Evolutionary conservation across 2,329 filamentous ascomycete genomes (phyloP).

Genomic region (Colletotrichum sp.): DNA sequence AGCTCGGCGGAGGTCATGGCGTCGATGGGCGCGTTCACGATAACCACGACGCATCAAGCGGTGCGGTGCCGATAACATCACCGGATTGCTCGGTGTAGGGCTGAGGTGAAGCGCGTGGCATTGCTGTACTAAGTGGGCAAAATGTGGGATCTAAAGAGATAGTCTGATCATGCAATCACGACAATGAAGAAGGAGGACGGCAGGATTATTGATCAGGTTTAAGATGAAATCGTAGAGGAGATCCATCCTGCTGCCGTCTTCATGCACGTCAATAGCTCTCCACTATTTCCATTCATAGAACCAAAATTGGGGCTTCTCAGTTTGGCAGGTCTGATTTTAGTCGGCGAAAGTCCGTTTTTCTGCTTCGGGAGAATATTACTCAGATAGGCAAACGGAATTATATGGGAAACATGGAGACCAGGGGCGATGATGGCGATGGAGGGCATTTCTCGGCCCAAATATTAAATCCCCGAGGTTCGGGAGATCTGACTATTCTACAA

Average conservation of each 20-base stretch:
- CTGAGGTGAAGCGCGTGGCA: background rate
- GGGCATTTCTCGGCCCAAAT: background rate
- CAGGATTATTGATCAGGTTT: background rate
- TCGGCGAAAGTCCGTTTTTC: background rate
- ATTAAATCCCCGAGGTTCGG: background rate
- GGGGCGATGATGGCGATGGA: background rate
- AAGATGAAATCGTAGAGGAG: background rate
- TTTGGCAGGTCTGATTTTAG: background rate
- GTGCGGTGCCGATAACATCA: background rate
- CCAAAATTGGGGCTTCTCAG: background rate
- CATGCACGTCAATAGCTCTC: background rate
- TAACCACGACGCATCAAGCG: background rate
- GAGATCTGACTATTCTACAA: background rate
- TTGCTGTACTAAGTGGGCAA: background rate
- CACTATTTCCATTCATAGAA: background rate
- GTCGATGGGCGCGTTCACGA: background rate
- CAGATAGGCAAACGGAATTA: background rate
- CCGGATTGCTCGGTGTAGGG: background rate
- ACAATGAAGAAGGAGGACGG: fast-evolving
- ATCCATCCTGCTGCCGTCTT: background rate
- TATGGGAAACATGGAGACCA: background rate
- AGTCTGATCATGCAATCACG: background rate
- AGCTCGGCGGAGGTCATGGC: background rate
- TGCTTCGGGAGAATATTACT: background rate
- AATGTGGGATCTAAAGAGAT: background rate